These are phyloP conservation scores for Lactarius evosmus DNA, from an alignment of 768 basidiomycete genomes.

Conservation along the genomic window DNA sequence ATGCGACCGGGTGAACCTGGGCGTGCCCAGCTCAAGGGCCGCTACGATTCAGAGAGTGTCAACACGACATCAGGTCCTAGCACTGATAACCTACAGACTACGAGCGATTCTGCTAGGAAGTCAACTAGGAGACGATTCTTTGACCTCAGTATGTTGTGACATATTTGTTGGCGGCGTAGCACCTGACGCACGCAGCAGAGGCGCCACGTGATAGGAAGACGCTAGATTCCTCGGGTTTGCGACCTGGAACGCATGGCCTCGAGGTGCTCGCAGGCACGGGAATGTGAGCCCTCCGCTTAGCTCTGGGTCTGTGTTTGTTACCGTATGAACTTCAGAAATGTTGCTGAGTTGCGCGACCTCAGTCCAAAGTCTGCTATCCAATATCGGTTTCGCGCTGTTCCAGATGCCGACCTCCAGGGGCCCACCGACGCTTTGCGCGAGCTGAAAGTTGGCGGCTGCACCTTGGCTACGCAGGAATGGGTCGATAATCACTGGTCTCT, in stretches of 20 bases:
- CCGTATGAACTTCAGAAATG: conserved; percentile 18
- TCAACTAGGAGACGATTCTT: conserved; percentile 16
- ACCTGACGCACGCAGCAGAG: background rate
- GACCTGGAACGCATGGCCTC: conserved; percentile 45
- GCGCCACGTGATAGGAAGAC: conserved; percentile 39
- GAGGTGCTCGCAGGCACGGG: conserved; percentile 48
- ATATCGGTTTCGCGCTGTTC: conserved; percentile 1
- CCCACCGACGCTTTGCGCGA: conserved; percentile 54
- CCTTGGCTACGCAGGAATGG: conserved; percentile 72
- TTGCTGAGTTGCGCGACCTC: conserved; percentile 17
- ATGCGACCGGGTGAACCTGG: conserved; percentile 46
- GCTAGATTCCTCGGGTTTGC: conserved; percentile 48
- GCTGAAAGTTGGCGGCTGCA: conserved; percentile 57
- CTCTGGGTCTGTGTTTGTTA: background rate
- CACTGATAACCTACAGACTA: background rate
- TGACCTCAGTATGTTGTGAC: conserved; percentile 18
- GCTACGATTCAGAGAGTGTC: conserved; percentile 3
- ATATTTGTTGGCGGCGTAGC: too few relatives aligned
- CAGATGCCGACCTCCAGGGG: conserved; percentile 21
- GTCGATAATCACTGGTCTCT: conserved; percentile 89
- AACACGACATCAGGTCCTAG: background rate
- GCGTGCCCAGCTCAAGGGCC: conserved; percentile 28
- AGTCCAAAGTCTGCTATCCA: conserved; percentile 19
- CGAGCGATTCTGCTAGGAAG: background rate
- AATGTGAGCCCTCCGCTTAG: conserved; percentile 39